Percentiles rank a stretch among this genome's conserved stretches.
phyloP scores from a whole-genome alignment of 164 flowering plant genomes.

The Macadamia integrifolia region DNA sequence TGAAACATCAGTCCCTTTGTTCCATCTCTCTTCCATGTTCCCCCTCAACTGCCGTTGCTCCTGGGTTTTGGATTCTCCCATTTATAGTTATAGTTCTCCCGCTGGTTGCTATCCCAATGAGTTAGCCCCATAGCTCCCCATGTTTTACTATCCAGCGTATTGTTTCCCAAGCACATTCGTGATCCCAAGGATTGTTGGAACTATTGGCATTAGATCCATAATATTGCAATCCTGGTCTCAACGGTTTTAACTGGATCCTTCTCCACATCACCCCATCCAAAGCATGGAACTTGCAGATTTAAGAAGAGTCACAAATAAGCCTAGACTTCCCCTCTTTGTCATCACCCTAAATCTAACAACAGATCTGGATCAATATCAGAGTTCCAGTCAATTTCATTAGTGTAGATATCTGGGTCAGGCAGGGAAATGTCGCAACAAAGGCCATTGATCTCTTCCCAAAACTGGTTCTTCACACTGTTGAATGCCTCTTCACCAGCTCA shows the following conservation, averaged over 20 bases:
- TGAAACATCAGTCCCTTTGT: background rate
- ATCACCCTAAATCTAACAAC: slow-evolving; percentile 33
- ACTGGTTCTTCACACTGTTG: slow-evolving; percentile 47
- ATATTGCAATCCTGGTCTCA: slow-evolving; percentile 5
- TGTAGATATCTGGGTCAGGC: slow-evolving; percentile 38
- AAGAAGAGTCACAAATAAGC: slow-evolving; percentile 8
- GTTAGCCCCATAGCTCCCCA: slow-evolving; percentile 17
- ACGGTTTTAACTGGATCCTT: slow-evolving; percentile 5
- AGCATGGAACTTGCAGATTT: slow-evolving; percentile 13
- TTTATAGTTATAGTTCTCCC: slow-evolving; percentile 10
- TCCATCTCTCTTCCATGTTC: slow-evolving; percentile 30
- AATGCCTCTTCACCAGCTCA: slow-evolving; percentile 75
- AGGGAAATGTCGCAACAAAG: slow-evolving; percentile 30
- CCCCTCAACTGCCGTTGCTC: slow-evolving; percentile 19
- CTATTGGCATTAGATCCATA: slow-evolving; percentile 6
- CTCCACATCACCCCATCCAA: slow-evolving; percentile 33
- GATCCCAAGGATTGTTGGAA: slow-evolving; percentile 26
- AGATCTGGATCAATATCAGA: slow-evolving; percentile 38
- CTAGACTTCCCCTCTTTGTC: slow-evolving; percentile 8
- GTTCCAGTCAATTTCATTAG: slow-evolving; percentile 44
- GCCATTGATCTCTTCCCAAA: slow-evolving; percentile 49
- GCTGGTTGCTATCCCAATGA: slow-evolving; percentile 16
- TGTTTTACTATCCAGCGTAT: slow-evolving; percentile 9
- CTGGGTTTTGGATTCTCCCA: slow-evolving; percentile 12
- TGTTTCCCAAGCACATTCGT: slow-evolving; percentile 6